Evolutionary conservation across 2,329 filamentous ascomycete genomes (phyloP).

Genomic region (Exophiala aquamarina): DNA sequence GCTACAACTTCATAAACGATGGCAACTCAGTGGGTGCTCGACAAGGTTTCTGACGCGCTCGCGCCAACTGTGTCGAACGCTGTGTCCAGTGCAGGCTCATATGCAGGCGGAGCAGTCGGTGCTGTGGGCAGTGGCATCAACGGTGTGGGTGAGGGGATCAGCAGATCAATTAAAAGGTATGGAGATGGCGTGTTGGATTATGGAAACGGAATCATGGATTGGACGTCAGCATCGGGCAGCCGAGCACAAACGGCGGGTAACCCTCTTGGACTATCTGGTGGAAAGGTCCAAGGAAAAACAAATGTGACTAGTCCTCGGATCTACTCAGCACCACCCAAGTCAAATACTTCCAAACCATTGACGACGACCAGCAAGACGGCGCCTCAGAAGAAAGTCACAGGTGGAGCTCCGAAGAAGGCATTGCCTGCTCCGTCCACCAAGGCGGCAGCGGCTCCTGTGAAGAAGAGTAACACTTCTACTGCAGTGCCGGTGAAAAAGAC

Average conservation of each 20-base stretch:
- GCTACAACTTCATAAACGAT: slow-evolving; percentile 19
- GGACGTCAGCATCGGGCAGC: slow-evolving; percentile 25
- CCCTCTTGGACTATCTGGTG: slow-evolving; percentile 29
- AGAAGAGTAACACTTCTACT: slow-evolving; percentile 10
- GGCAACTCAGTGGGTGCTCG: slow-evolving; percentile 29
- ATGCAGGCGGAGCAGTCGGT: slow-evolving; percentile 27
- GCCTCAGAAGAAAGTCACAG: slow-evolving; percentile 25
- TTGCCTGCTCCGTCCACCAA: slow-evolving; percentile 20
- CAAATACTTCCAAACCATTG: slow-evolving; percentile 27
- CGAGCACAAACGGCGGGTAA: slow-evolving; percentile 29
- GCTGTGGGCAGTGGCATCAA: slow-evolving; percentile 28
- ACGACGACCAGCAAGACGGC: slow-evolving; percentile 23
- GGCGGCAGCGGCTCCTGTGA: slow-evolving; percentile 7
- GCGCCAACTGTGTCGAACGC: slow-evolving; percentile 23
- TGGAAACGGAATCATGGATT: slow-evolving; percentile 33
- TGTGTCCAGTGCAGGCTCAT: slow-evolving; percentile 25
- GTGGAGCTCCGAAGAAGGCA: slow-evolving; percentile 17
- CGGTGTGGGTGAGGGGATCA: slow-evolving; percentile 29
- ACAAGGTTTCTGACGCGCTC: slow-evolving; percentile 27
- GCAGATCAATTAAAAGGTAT: slow-evolving; percentile 23
- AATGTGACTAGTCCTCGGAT: slow-evolving; percentile 23
- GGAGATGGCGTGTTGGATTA: slow-evolving; percentile 30
- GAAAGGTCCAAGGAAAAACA: slow-evolving; percentile 22
- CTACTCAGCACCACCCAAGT: slow-evolving; percentile 24
- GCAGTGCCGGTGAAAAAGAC: slow-evolving; percentile 11